phyloP scores from a whole-genome alignment of 75 land plant species.

The Sequoia sempervirens region DNA sequence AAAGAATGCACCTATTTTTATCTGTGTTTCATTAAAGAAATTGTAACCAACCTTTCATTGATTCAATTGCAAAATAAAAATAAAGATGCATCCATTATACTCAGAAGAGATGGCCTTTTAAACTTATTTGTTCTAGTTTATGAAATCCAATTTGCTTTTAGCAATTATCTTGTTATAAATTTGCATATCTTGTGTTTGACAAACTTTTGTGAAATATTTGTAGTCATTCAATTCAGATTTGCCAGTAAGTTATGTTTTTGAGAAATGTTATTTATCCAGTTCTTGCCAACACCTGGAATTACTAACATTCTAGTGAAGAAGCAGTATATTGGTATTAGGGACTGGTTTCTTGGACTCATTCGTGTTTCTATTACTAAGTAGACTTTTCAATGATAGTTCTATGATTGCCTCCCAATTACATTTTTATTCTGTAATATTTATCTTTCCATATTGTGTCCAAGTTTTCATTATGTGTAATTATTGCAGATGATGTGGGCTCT shows the following conservation, averaged over 20 bases:
- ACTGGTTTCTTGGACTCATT: background rate
- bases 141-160: background rate
- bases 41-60: background rate
- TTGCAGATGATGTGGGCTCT: constrained; percentile 98
- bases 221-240: background rate
- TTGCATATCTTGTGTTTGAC: background rate
- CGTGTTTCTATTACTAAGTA: background rate
- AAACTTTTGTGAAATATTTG: background rate
- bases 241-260: background rate
- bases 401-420: background rate
- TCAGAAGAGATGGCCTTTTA: background rate
- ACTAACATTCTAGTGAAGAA: background rate
- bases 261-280: background rate
- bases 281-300: background rate
- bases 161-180: background rate
- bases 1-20: background rate
- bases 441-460: background rate
- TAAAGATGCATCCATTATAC: background rate
- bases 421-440: background rate
- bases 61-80: background rate
- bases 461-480: constrained; percentile 4
- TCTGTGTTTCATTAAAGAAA: background rate
- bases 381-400: background rate
- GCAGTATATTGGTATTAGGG: background rate
- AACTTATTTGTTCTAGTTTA: background rate